Conservation (phyloP, 1,284 basidiomycete species). For the Caloboletus inedulis region DNA sequence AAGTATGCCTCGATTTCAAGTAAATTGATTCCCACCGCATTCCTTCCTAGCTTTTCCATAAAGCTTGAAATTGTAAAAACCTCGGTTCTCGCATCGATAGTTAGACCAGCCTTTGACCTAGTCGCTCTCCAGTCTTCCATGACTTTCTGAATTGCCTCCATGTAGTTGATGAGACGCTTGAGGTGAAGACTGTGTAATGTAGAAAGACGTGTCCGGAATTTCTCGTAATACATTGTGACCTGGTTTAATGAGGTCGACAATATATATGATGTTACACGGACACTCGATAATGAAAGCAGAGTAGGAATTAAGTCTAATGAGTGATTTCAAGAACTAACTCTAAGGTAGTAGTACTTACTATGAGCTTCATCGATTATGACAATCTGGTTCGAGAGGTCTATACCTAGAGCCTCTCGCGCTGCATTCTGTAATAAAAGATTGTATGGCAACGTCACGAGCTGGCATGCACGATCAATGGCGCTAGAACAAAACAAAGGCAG, state of each 20-base stretch:
- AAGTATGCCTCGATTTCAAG: slow-evolving; percentile 84
- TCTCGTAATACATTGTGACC: slow-evolving; percentile 74
- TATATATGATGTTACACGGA: slow-evolving; percentile 58
- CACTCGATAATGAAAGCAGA: slow-evolving; percentile 81
- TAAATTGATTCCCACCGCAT: slow-evolving; percentile 73
- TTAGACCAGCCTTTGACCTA: slow-evolving; percentile 21
- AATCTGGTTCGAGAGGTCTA: slow-evolving; percentile 79
- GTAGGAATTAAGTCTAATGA: slow-evolving; percentile 79
- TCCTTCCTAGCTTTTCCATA: slow-evolving; percentile 63
- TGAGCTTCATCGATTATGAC: slow-evolving; percentile 97
- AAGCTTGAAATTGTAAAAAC: slow-evolving; percentile 68
- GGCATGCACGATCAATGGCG: slow-evolving; percentile 1
- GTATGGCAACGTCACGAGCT: slow-evolving; percentile 92
- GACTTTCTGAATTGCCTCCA: slow-evolving; percentile 65
- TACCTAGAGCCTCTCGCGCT: slow-evolving; percentile 84
- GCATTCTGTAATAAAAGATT: slow-evolving; percentile 86
- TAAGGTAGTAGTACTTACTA: slow-evolving; percentile 52
- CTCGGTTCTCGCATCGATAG: slow-evolving; percentile 37
- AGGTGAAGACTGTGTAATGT: slow-evolving; percentile 77
- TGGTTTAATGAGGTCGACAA: slow-evolving; percentile 71
- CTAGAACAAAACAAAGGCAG: not conserved
- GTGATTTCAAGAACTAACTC: not conserved
- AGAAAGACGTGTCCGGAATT: slow-evolving; percentile 76
- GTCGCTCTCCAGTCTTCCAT: slow-evolving; percentile 45
- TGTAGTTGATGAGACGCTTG: slow-evolving; percentile 71